Conservation (phyloP, 371 early-diverging fungal species). For the Zychaea mexicana region DNA sequence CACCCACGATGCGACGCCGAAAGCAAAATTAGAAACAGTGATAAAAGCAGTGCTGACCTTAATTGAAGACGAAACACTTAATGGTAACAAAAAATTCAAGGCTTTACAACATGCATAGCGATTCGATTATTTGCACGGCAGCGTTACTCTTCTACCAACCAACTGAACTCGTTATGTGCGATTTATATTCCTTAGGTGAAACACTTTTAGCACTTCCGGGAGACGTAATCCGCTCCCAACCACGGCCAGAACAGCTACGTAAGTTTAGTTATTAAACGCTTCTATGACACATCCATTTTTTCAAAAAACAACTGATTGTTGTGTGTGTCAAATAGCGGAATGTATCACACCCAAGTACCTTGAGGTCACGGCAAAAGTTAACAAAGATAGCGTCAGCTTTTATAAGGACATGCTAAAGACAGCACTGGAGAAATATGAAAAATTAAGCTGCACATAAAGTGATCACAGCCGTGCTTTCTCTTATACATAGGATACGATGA, state of each 20-base stretch:
- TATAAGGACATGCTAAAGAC: not conserved
- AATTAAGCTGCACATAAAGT: too few relatives aligned
- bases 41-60: slow-evolving; percentile 50
- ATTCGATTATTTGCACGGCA: not conserved
- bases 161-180: not conserved
- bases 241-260: slow-evolving; percentile 3
- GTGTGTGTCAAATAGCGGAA: too few relatives aligned
- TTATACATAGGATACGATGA: too few relatives aligned
- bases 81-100: slow-evolving; percentile 20
- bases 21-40: slow-evolving; percentile 44
- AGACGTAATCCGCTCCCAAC: slow-evolving; percentile 13
- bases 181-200: slow-evolving; percentile 5
- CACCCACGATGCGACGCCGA: not conserved
- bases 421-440: not conserved
- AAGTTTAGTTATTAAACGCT: slow-evolving; percentile 1
- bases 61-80: slow-evolving; percentile 43
- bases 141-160: not conserved
- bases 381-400: not conserved
- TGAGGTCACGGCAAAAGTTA: not conserved
- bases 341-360: not conserved
- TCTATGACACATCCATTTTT: not conserved
- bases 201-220: slow-evolving; percentile 25
- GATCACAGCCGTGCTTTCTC: too few relatives aligned
- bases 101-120: not conserved
- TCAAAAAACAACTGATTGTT: not conserved